Conservation (phyloP, 805 yeast genomes). For the Pichia paraexigua region DNA sequence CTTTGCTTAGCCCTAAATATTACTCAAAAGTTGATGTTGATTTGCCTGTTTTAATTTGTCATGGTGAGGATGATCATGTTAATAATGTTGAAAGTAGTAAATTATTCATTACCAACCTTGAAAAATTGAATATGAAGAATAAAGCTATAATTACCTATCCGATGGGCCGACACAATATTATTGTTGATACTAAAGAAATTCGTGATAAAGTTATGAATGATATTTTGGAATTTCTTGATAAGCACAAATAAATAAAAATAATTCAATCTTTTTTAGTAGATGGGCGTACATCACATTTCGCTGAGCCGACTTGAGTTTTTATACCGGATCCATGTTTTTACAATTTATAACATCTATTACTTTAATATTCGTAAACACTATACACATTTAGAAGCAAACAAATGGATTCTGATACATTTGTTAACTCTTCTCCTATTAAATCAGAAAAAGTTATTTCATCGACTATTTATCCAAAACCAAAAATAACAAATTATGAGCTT, state of each 20-base stretch:
- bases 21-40: slow-evolving; percentile 31
- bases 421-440: slow-evolving; percentile 3
- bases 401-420: slow-evolving; percentile 7
- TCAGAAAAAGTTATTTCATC: neutral
- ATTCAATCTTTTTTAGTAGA: too few species aligned
- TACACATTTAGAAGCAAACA: too few species aligned
- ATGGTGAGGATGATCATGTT: slow-evolving; percentile 57
- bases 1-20: slow-evolving; percentile 32
- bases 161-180: slow-evolving; percentile 37
- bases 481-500: neutral
- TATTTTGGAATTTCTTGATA: slow-evolving; percentile 33
- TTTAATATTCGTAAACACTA: neutral
- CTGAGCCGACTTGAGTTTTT: neutral
- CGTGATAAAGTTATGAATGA: slow-evolving; percentile 28
- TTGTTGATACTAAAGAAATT: slow-evolving; percentile 38
- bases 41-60: slow-evolving; percentile 47
- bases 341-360: neutral
- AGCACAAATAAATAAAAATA: neutral
- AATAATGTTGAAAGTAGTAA: slow-evolving; percentile 45
- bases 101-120: slow-evolving; percentile 30
- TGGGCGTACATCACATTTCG: neutral
- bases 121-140: slow-evolving; percentile 21
- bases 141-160: slow-evolving; percentile 17
- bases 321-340: neutral
- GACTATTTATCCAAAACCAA: neutral